Percentiles rank a stretch among this genome's conserved stretches.
These are phyloP conservation scores for Monosporascus sp. DNA, from an alignment of 2,329 filamentous ascomycete genomes.

Conservation along the genomic window DNA sequence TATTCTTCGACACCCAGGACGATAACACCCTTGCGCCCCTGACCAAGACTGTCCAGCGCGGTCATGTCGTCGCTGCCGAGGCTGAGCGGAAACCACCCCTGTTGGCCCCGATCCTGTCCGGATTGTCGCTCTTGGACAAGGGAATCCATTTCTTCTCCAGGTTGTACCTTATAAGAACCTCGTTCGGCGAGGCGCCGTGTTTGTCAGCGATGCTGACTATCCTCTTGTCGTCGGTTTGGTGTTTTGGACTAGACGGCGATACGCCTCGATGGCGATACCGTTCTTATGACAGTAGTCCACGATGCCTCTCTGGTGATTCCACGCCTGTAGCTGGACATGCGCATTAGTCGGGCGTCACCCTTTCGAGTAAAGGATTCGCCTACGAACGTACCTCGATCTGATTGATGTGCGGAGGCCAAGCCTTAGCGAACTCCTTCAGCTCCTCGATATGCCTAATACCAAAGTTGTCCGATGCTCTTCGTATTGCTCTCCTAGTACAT, in stretches of 20 bases:
- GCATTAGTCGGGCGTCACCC: no score
- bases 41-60: constrained; percentile 44
- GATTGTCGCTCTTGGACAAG: constrained; percentile 60
- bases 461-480: constrained; percentile 65
- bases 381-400: constrained; percentile 59
- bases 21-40: constrained; percentile 36
- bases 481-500: constrained; percentile 53
- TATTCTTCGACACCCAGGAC: constrained; percentile 21
- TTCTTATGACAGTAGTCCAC: constrained; percentile 55
- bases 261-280: constrained; percentile 48
- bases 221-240: constrained; percentile 55
- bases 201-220: constrained; percentile 52
- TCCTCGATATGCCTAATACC: constrained; percentile 64
- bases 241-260: constrained; percentile 53
- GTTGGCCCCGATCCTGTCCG: constrained; percentile 55
- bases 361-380: no score
- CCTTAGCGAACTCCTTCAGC: constrained; percentile 58
- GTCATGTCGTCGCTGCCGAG: constrained; percentile 53
- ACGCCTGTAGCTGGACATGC: constrained; percentile 57
- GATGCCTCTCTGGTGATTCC: constrained; percentile 51
- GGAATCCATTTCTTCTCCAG: constrained; percentile 67
- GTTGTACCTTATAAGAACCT: constrained; percentile 64
- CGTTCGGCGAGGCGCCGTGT: constrained; percentile 55
- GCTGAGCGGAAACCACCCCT: constrained; percentile 53
- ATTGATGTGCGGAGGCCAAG: constrained; percentile 56